These are phyloP conservation scores for Micractinium conductrix DNA, from an alignment of 139 green algal species.

Conservation along the genomic window DNA sequence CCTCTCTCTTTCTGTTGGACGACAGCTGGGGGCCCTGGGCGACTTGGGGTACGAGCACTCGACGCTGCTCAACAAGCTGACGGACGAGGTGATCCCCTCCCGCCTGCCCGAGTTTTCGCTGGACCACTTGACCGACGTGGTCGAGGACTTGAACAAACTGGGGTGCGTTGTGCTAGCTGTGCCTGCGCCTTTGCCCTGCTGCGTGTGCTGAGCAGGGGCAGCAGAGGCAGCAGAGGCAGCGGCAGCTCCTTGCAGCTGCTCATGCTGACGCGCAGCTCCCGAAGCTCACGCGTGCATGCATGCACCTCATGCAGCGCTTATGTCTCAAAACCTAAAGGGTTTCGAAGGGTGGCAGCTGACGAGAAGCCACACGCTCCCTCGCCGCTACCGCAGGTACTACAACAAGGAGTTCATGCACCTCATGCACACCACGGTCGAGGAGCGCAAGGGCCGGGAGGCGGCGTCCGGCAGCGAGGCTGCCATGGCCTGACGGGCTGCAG, in stretches of 20 bases:
- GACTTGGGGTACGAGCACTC: conserved; percentile 38
- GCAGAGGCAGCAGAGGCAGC: no score
- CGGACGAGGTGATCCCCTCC: conserved; percentile 33
- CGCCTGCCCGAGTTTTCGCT: conserved; percentile 30
- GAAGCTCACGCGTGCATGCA: background rate
- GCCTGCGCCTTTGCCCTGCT: background rate
- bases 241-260: background rate
- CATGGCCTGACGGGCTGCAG: background rate
- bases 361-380: no score
- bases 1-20: no score
- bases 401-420: conserved; percentile 41
- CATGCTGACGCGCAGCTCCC: background rate
- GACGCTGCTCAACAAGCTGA: conserved; percentile 35
- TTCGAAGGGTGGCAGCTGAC: no score
- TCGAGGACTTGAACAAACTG: conserved; percentile 45
- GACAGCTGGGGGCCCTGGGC: conserved; percentile 28
- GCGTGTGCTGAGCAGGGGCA: background rate
- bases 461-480: background rate
- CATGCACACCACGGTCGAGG: conserved; percentile 14
- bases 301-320: no score
- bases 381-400: conserved; percentile 37
- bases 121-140: conserved; percentile 39
- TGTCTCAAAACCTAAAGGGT: no score
- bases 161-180: conserved; percentile 5
- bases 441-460: background rate